A percentile compares a stretch with the other conserved stretches of the same genome.
Conservation (phyloP, 352 stramenopile species). For the Globisporangium camurandrum region DNA sequence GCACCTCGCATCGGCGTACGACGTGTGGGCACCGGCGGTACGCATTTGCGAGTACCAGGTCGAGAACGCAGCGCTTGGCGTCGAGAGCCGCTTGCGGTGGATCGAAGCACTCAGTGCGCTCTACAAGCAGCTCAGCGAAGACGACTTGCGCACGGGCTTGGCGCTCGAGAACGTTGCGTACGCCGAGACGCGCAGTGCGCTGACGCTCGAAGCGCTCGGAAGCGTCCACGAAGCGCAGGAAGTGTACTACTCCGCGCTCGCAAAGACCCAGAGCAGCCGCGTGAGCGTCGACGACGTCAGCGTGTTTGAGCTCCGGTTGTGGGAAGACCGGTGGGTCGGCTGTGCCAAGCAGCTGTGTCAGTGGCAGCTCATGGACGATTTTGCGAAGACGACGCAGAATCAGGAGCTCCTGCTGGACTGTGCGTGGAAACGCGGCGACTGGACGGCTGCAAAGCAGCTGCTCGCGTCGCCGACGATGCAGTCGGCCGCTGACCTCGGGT, state of each 20-base stretch:
- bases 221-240: constrained; percentile 84
- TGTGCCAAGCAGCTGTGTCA: constrained; percentile 89
- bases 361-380: constrained; percentile 91
- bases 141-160: constrained; percentile 73
- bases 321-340: constrained; percentile 88
- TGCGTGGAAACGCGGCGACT: constrained; percentile 89
- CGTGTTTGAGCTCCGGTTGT: constrained; percentile 79
- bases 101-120: constrained; percentile 80
- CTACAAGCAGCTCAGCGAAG: constrained; percentile 83
- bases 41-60: constrained; percentile 82
- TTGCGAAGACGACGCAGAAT: constrained; percentile 88
- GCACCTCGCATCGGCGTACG: constrained; percentile 76
- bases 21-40: constrained; percentile 66
- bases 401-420: constrained; percentile 90
- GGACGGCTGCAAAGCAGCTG: constrained; percentile 78
- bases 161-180: constrained; percentile 72
- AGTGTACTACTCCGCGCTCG: constrained; percentile 81
- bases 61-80: constrained; percentile 51
- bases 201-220: constrained; percentile 76
- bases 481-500: constrained; percentile 55
- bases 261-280: constrained; percentile 60
- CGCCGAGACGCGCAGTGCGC: constrained; percentile 56
- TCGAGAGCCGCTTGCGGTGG: constrained; percentile 76
- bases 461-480: constrained; percentile 56
- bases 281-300: constrained; percentile 78